These are phyloP conservation scores for Trichosporon faecale DNA, from an alignment of 1,284 basidiomycete genomes.

Conservation along the genomic window DNA sequence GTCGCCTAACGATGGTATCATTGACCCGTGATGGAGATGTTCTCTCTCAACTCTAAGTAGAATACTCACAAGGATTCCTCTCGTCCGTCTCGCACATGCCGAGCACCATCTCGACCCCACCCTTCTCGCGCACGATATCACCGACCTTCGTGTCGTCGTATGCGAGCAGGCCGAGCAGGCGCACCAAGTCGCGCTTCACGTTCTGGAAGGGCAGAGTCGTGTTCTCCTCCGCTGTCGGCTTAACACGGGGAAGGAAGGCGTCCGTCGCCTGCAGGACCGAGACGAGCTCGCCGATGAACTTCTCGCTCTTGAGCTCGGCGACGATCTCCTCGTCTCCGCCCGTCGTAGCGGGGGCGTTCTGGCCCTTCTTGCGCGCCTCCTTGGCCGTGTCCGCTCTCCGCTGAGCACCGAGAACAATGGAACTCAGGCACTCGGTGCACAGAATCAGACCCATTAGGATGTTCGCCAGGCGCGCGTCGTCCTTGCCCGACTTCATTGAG, in stretches of 20 bases:
- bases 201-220: constrained; percentile 65
- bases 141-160: constrained; percentile 65
- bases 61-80: constrained; percentile 74
- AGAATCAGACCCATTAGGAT: constrained; percentile 75
- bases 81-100: constrained; percentile 84
- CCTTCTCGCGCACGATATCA: constrained; percentile 65
- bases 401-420: constrained; percentile 52
- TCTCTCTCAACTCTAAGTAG: too few species aligned
- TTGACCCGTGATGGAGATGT: too few species aligned
- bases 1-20: too few species aligned
- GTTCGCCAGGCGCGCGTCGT: constrained; percentile 53
- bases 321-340: constrained; percentile 34
- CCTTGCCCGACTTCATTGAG: constrained; percentile 32
- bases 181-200: constrained; percentile 62
- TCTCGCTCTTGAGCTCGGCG: constrained; percentile 41
- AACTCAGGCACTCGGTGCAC: constrained; percentile 59
- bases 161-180: constrained; percentile 70
- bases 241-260: constrained; percentile 71
- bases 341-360: background rate
- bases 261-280: constrained; percentile 68
- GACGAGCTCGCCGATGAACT: constrained; percentile 61
- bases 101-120: constrained; percentile 75
- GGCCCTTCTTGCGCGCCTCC: background rate
- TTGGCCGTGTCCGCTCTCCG: constrained; percentile 11
- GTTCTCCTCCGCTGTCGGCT: constrained; percentile 47